phyloP scores from a whole-genome alignment of 805 yeast genomes.

The Yarrowia sp. region DNA sequence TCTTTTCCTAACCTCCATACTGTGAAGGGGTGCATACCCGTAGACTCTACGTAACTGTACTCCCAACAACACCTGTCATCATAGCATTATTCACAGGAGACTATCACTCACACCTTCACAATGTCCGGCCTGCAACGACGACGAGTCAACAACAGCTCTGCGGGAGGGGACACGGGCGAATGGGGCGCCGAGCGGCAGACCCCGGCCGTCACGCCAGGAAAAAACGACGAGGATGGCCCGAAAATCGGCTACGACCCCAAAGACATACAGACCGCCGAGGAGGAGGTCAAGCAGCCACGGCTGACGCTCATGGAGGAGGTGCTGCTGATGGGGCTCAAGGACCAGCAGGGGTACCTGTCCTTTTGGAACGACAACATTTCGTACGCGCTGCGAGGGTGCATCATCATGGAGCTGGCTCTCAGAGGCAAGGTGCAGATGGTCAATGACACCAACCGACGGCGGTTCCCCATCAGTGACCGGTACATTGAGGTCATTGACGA shows the following conservation, averaged over 20 bases:
- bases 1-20: too few species aligned
- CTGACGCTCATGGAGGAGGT: conserved; percentile 97
- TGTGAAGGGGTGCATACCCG: background rate
- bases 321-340: conserved; percentile 88
- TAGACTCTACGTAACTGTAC: background rate
- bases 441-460: conserved; percentile 88
- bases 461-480: conserved; percentile 87
- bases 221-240: conserved; percentile 54
- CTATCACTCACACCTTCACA: background rate
- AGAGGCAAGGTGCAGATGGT: conserved; percentile 88
- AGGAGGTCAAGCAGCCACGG: conserved; percentile 64
- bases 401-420: conserved; percentile 87
- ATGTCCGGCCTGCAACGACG: conserved; percentile 46
- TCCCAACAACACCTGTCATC: conserved; percentile 10
- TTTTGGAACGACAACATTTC: conserved; percentile 99
- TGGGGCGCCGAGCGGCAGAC: conserved; percentile 18
- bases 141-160: conserved; percentile 44
- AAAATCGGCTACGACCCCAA: conserved; percentile 84
- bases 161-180: background rate
- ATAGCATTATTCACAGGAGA: background rate
- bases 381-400: conserved; percentile 94
- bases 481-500: conserved; percentile 85
- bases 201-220: background rate
- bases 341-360: conserved; percentile 93
- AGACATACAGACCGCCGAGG: conserved; percentile 58